Evolutionary conservation across 164 flowering plant species (phyloP).

Genomic region (Euptelea pleiosperma): DNA sequence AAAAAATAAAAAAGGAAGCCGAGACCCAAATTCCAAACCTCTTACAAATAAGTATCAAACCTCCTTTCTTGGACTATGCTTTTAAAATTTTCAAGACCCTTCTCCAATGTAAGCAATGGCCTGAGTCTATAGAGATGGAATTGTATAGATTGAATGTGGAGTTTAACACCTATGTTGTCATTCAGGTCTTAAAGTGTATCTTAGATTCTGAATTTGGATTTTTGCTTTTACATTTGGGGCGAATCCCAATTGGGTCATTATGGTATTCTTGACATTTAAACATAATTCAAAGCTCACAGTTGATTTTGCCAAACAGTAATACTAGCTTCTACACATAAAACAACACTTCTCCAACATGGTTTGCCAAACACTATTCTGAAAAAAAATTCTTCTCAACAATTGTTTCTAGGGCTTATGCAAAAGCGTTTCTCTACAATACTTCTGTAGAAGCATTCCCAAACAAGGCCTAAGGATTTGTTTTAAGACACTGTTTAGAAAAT

Average conservation of each 20-base stretch:
- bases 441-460: too few species aligned
- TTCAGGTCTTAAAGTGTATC: slow-evolving; percentile 21
- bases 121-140: slow-evolving; percentile 23
- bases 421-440: too few species aligned
- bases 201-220: slow-evolving; percentile 24
- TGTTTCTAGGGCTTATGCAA: too few species aligned
- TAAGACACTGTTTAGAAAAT: too few species aligned
- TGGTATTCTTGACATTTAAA: too few species aligned
- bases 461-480: too few species aligned
- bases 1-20: slow-evolving; percentile 7
- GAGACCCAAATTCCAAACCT: neutral
- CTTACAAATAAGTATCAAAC: slow-evolving; percentile 8
- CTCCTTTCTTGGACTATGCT: slow-evolving; percentile 15
- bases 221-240: slow-evolving; percentile 29
- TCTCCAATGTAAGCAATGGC: slow-evolving; percentile 20
- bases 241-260: slow-evolving; percentile 23
- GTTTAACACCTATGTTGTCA: slow-evolving; percentile 26
- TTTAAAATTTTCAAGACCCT: slow-evolving; percentile 17
- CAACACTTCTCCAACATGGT: too few species aligned
- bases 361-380: too few species aligned
- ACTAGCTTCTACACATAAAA: too few species aligned
- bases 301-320: too few species aligned
- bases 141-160: slow-evolving; percentile 19
- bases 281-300: too few species aligned
- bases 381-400: too few species aligned